Evolutionary conservation across 78 protist genomes (phyloP).

Genomic region (Dictyostelium intermedium): DNA sequence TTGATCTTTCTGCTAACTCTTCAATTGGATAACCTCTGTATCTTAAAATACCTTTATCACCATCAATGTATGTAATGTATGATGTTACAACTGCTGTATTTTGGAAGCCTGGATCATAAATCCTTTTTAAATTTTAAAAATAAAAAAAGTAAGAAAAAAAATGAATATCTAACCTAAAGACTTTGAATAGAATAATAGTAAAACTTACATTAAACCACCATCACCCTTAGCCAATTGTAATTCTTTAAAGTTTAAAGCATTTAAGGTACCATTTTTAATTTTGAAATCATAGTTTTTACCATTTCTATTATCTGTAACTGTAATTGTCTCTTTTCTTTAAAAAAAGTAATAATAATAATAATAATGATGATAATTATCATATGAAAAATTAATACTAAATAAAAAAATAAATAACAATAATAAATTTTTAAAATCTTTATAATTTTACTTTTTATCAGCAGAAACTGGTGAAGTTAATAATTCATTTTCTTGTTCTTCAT

Average conservation of each 20-base stretch:
- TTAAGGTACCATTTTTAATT: conserved; percentile 46
- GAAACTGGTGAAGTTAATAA: background rate
- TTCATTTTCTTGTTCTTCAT: conserved; percentile 6
- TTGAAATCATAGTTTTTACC: conserved; percentile 46
- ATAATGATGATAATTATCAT: no score
- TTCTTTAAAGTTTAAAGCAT: conserved; percentile 36
- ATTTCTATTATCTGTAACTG: conserved; percentile 63
- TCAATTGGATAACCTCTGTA: conserved; percentile 86
- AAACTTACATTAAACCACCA: conserved; percentile 58
- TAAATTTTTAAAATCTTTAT: background rate
- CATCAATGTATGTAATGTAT: conserved; percentile 75
- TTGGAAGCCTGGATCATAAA: conserved; percentile 79
- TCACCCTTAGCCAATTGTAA: conserved; percentile 19
- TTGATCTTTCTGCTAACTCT: conserved; percentile 80
- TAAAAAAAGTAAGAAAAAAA: background rate
- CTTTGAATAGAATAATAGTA: background rate
- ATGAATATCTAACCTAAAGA: background rate
- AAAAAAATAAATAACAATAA: background rate
- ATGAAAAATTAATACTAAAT: background rate
- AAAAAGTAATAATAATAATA: no score
- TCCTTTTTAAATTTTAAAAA: background rate
- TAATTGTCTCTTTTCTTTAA: conserved; percentile 35
- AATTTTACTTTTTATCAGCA: conserved; percentile 13
- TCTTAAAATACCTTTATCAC: conserved; percentile 74
- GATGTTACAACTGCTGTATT: conserved; percentile 73